Evolutionary conservation across 495 filamentous ascomycete genomes (phyloP), one percentile per base, ranked within the genome.

Genomic region (Xylaria flabelliformis): DNA sequence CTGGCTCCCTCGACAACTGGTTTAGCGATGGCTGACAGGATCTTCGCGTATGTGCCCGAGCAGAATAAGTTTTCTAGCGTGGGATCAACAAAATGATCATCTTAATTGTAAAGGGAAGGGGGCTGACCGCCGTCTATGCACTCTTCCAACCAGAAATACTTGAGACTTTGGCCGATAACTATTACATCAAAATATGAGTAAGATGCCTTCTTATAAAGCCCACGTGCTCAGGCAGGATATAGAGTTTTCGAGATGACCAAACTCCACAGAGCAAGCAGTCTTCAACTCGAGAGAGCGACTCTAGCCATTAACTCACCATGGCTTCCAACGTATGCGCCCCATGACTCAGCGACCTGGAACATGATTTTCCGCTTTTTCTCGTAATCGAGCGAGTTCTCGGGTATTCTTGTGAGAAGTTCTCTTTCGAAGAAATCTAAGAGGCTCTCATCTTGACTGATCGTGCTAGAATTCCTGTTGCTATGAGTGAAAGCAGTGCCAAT

Each of bases 101-200:
- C 29, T 13, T 36, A 44, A 53, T 24, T 36, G 42, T 39, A 1
- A 13, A 15, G 48, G 13, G 10, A 21, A 24, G 62, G 21, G n/a
- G 50, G 85, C 89, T 79, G 80, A 93, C 93, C 91, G 61, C 94
- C 95, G 76, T 97, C 95, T 75, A 97, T 90, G 71, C 92, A 94
- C 82, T 98, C 94, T 80, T 99, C 96, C n/a, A 99, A 78, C 86
- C 91, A 95, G 75, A 98, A 97, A 82, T 94, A 97, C 78, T 91
- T 96, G 67, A 99, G 77, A 80, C 94, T 97, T 76, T 99, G 96
- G 55, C 79, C 88, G 67, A 87, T 84, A 55, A 97, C 85, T 72
- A 8, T 59, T 29, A 13, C 41, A 59, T 26, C 10, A 42, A 26
- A 15, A 51, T 50, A 29, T 65, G 7, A 58, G 46, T 26, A 24